Conservation (phyloP, 179 eudicot species). For the Heliamphora pulchella region DNA sequence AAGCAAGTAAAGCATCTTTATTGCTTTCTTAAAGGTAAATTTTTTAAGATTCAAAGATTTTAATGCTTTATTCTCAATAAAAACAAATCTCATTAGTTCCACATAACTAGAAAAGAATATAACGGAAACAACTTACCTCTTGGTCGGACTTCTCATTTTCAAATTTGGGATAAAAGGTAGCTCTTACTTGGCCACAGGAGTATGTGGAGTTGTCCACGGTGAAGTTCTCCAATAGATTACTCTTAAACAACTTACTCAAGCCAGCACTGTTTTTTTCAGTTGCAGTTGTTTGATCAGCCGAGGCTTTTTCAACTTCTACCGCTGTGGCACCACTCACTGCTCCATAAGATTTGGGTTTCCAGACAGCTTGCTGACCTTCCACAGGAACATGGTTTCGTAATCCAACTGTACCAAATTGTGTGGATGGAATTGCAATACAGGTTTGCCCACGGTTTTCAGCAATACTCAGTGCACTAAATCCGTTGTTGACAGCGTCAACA, state of each 20-base stretch:
- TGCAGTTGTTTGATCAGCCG: constrained; percentile 25
- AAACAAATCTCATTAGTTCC: background rate
- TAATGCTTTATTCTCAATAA: background rate
- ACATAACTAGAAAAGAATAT: background rate
- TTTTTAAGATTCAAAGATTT: background rate
- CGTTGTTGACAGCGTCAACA: constrained; percentile 15
- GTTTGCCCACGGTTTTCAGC: constrained; percentile 30
- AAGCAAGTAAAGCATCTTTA: background rate
- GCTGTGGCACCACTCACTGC: constrained; percentile 32
- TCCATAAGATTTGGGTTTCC: constrained; percentile 56
- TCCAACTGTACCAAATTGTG: constrained; percentile 31
- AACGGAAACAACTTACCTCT: constrained; percentile 47
- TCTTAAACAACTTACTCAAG: constrained; percentile 31
- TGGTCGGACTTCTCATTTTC: constrained; percentile 98
- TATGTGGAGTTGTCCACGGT: constrained; percentile 65
- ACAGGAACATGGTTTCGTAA: constrained; percentile 22
- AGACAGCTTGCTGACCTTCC: constrained; percentile 33
- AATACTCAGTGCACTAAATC: constrained; percentile 25
- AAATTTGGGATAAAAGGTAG: constrained; percentile 92
- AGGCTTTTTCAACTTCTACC: constrained; percentile 22
- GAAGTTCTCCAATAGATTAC: constrained; percentile 50
- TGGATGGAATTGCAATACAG: constrained; percentile 16
- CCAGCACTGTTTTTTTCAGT: constrained; percentile 23
- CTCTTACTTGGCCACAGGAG: constrained; percentile 77
- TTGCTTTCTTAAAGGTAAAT: background rate